Evolutionary conservation across 495 filamentous ascomycete genomes (phyloP), one percentile per base, ranked within the genome.

Genomic region (Cudoniella acicularis): DNA sequence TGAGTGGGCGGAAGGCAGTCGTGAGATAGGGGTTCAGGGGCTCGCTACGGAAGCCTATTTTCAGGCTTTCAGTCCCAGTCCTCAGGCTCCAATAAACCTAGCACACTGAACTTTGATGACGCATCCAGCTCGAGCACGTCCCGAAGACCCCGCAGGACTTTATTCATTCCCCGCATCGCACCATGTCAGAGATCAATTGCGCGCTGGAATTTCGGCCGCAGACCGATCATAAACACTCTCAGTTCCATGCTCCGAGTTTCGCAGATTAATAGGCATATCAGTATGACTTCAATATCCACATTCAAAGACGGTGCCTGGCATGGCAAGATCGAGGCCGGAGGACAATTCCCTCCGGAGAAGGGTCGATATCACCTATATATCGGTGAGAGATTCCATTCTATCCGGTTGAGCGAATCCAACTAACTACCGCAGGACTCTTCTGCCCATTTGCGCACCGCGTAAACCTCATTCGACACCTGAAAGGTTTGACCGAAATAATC

Each of bases 281-380:
- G 9, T 11, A 64, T 64, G 58, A 22, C 45, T 13, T 60, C 57
- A 18, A 30, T 11, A 22, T 54, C 54, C 11, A 61, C 53, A 18
- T 57, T 61, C 46, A 57, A 61, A 27, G 63, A 65, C 17, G 63
- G 56, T 4, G 45, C 59, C 8, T 66, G 63, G 63, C 59, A 66
- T 57, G 59, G 60, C 60, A n/a, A 53, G 68, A 86, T 92, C 71
- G 67, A 73, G 6, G 72, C 77, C 48, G 72, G 65, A 20, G 78
- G 87, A 1, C 64, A 77, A 63, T 94, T 88, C 69, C 86, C 89
- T 0, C 75, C 90, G 8, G 87, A 90, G 66, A 83, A 82, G 66
- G 83, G 80, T 55, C 79, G 90, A 58, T 94, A 94, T 65, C 88
- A 90, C 50, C 77, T 95, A 49, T 96, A 90, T 69, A 77, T 92